Conservation (phyloP, 225 moss, liverwort and hornwort genomes). For the Takakia lepidozioides region DNA sequence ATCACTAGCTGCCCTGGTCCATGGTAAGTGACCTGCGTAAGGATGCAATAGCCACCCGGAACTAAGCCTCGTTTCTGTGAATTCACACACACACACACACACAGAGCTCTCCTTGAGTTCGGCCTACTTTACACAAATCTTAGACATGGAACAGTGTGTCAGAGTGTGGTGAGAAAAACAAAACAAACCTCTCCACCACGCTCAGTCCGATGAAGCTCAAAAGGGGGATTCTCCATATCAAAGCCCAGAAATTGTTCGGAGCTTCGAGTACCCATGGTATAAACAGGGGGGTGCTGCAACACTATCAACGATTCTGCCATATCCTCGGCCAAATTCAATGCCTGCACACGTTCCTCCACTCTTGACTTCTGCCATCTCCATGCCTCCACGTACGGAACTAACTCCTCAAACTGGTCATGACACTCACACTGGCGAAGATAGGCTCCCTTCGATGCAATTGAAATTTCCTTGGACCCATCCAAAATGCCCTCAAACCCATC, state of each 20-base stretch:
- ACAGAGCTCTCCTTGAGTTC: too few species aligned
- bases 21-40: constrained; percentile 61
- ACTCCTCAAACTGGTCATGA: constrained; percentile 22
- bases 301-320: constrained; percentile 24
- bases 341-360: constrained; percentile 28
- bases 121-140: too few species aligned
- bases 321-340: constrained; percentile 19
- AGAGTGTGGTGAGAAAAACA: neutral
- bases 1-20: constrained; percentile 90
- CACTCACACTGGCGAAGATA: constrained; percentile 22
- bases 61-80: too few species aligned
- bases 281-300: constrained; percentile 32
- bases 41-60: too few species aligned
- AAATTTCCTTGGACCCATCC: too few species aligned
- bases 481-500: too few species aligned
- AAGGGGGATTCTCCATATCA: constrained; percentile 25
- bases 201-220: constrained; percentile 66
- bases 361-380: constrained; percentile 41
- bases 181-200: constrained; percentile 71
- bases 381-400: constrained; percentile 35
- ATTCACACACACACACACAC: too few species aligned
- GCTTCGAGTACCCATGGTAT: constrained; percentile 33
- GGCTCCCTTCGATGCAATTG: too few species aligned
- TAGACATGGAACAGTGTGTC: too few species aligned
- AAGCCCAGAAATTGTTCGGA: constrained; percentile 37